phyloP scores from a whole-genome alignment of 176 grass and related monocot genomes.

The Chrysopogon serrulatus region DNA sequence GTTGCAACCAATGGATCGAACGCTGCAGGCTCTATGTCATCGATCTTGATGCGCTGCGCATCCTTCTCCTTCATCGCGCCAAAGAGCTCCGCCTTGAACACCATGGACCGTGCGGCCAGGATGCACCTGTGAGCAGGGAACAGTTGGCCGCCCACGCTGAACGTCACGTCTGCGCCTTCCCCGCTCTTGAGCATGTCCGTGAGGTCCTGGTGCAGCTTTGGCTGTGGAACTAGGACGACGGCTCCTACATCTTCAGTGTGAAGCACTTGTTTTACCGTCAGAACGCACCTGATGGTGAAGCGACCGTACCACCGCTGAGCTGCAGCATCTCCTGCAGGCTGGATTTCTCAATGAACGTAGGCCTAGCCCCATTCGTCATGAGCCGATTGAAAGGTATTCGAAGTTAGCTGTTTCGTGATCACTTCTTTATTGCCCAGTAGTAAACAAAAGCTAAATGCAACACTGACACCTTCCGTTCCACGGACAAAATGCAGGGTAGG shows the following conservation, averaged over 20 bases:
- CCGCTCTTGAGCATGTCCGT: background rate
- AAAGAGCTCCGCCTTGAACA: slow-evolving; percentile 26
- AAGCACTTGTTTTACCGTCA: background rate
- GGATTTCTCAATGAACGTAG: background rate
- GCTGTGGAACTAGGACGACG: background rate
- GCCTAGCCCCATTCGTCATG: background rate
- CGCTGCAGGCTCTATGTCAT: background rate
- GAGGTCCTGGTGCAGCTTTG: background rate
- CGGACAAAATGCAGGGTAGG: background rate
- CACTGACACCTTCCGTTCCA: background rate
- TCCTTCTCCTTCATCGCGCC: background rate
- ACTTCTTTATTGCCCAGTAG: background rate
- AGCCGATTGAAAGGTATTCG: background rate
- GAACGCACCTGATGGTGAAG: background rate
- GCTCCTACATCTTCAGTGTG: background rate
- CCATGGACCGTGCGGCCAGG: slow-evolving; percentile 14
- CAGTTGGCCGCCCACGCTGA: background rate
- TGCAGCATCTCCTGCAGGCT: background rate
- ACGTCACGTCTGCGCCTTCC: slow-evolving; percentile 9
- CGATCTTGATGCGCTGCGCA: background rate
- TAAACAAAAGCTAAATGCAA: background rate
- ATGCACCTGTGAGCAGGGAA: slow-evolving; percentile 14
- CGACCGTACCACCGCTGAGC: background rate
- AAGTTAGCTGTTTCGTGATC: background rate
- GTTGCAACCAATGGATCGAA: slow-evolving; percentile 13